These are phyloP conservation scores for Pythium sp. DNA, from an alignment of 352 stramenopile genomes.

Conservation along the genomic window DNA sequence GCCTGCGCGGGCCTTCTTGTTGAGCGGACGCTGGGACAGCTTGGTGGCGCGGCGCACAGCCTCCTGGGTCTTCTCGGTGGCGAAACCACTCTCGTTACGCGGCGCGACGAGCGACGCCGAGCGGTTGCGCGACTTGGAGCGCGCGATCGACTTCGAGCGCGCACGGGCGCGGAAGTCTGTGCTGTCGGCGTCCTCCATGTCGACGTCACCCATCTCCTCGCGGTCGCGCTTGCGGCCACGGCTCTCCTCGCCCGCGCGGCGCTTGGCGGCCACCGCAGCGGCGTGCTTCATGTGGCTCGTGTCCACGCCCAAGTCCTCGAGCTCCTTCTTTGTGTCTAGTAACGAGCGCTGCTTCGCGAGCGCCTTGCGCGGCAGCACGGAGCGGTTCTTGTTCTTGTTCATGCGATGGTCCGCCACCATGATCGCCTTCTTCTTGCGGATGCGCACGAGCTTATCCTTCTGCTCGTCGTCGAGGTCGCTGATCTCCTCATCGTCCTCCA, in stretches of 20 bases:
- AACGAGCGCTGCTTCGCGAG: slow-evolving; percentile 72
- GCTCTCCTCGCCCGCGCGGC: slow-evolving; percentile 58
- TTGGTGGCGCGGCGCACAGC: slow-evolving; percentile 44
- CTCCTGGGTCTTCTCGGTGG: slow-evolving; percentile 39
- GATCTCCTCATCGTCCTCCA: slow-evolving; percentile 83
- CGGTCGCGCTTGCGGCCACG: slow-evolving; percentile 85
- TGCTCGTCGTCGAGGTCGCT: slow-evolving; percentile 96
- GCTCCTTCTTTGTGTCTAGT: slow-evolving; percentile 87
- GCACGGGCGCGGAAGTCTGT: slow-evolving; percentile 64
- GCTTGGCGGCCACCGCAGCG: slow-evolving; percentile 65
- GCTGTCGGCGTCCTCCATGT: slow-evolving; percentile 85
- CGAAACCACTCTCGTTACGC: slow-evolving; percentile 70
- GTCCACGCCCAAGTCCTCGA: slow-evolving; percentile 91
- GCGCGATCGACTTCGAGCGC: slow-evolving; percentile 65
- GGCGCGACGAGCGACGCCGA: slow-evolving; percentile 76
- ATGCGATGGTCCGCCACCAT: slow-evolving; percentile 84
- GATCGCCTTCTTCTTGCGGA: slow-evolving; percentile 83
- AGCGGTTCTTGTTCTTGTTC: slow-evolving; percentile 96
- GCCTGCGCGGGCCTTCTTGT: slow-evolving; percentile 79
- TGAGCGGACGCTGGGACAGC: slow-evolving; percentile 69
- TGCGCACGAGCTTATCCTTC: slow-evolving; percentile 85
- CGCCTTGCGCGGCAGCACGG: slow-evolving; percentile 86
- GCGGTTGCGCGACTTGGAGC: slow-evolving; percentile 81
- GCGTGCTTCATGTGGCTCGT: slow-evolving; percentile 90
- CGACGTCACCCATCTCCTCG: slow-evolving; percentile 82